Evolutionary conservation across 352 stramenopile genomes (phyloP), one percentile per base, ranked within the genome.

Genomic region (Pythium biforme): DNA sequence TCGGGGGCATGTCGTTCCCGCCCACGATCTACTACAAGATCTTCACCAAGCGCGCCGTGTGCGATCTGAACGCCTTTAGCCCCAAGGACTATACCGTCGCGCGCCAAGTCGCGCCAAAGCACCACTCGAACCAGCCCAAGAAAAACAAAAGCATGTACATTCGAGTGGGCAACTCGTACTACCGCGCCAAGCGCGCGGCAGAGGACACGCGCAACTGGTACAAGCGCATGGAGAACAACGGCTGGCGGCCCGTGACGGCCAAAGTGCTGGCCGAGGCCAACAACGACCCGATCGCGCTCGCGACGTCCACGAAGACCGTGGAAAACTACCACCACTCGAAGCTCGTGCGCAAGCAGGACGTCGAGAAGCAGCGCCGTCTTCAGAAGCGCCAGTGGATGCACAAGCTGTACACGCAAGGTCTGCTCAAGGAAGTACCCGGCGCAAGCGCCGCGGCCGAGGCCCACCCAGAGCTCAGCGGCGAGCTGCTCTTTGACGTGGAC

Each of bases 1-100:
- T 97, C 34, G 91, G 91, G 2, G 90, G 91, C 0, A 59, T 86
- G 46, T 76, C 72, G 4, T 97, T 97, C 69, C 91, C 91, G 9
- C 91, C 91, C n/a, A 92, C 83, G 19, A 96, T 97, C 51, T 97
- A 97, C 81, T 97, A 97, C 81, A 97, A 97, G 73, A 91, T 97
- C 63, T 97, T 94, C 69, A 95, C 88, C 19, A 81, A 88, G 23
- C 75, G 75, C 34, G 81, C 90, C 1, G 76, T 97, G 58, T 95
- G 89, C 48, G 89, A 97, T 59, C 74, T 97, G 9, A 90, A 91
- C 47, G 81, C 90, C 8, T 97, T 97, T 62, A 95, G 89, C 12
- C 90, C 90, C 14, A 91, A 96, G 64, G 74, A 97, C 69, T 97
- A 97, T 75, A 86, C 80, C 29, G 64, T 83, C 12, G 51, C 62